Percentiles rank a stretch among this genome's conserved stretches.
Conservation (phyloP, 768 basidiomycete species). For the Termitomyces sp. region DNA sequence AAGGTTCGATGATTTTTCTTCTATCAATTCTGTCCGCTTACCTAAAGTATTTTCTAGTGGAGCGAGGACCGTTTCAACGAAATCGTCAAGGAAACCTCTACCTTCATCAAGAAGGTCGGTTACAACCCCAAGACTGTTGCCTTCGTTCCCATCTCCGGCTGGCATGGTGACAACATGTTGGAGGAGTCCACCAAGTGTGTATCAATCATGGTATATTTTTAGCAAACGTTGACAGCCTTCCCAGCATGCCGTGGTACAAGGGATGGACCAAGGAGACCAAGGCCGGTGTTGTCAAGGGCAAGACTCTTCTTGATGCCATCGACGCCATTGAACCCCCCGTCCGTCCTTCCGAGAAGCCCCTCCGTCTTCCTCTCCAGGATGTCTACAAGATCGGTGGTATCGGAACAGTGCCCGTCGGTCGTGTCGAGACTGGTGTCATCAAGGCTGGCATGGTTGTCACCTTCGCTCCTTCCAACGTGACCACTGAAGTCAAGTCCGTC, state of each 20-base stretch:
- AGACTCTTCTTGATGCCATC: slow-evolving; percentile 99
- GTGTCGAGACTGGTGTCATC: slow-evolving; percentile 99
- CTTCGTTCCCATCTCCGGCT: slow-evolving; percentile 99
- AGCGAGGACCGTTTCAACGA: slow-evolving; percentile 99
- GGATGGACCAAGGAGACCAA: slow-evolving; percentile 99
- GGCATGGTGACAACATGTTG: slow-evolving; percentile 99
- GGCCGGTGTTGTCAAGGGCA: slow-evolving; percentile 89
- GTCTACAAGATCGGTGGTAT: slow-evolving; percentile 99
- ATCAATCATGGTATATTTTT: slow-evolving; percentile 5
- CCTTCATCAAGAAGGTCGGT: slow-evolving; percentile 99
- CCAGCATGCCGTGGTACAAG: slow-evolving; percentile 99
- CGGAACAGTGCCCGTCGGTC: slow-evolving; percentile 99
- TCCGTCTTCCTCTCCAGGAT: slow-evolving; percentile 99
- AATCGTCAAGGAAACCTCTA: slow-evolving; percentile 96
- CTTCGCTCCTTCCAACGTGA: slow-evolving; percentile 96
- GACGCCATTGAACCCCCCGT: slow-evolving; percentile 98
- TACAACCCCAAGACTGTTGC: slow-evolving; percentile 99
- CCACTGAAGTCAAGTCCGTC: slow-evolving; percentile 99
- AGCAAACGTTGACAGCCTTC: slow-evolving; percentile 10
- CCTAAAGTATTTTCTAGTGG: slow-evolving; percentile 54
- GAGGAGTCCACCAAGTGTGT: slow-evolving; percentile 92
- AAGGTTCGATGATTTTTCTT: slow-evolving; percentile 47
- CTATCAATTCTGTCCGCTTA: background rate
- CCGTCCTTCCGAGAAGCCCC: slow-evolving; percentile 98
- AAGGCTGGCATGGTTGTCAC: slow-evolving; percentile 99